These are phyloP conservation scores for Ogataea philodendri DNA, from an alignment of 805 yeast species.

Conservation along the genomic window DNA sequence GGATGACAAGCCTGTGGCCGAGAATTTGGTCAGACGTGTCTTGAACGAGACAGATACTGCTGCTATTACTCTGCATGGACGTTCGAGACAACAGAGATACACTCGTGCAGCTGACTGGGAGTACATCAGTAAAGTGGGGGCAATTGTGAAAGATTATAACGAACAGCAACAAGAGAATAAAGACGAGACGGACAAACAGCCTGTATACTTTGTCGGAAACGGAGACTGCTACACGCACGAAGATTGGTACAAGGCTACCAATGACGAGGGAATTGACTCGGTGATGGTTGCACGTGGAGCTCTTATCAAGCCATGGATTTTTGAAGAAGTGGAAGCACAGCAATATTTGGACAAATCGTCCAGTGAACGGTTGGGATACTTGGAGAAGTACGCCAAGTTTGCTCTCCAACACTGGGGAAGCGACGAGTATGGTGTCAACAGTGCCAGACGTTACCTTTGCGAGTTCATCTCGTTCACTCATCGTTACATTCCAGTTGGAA, in stretches of 20 bases:
- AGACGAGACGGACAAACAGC: constrained; percentile 52
- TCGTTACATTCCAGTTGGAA: constrained; percentile 91
- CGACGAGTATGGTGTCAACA: constrained; percentile 89
- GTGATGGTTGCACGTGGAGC: constrained; percentile 99
- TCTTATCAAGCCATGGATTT: constrained; percentile 96
- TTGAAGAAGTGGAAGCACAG: constrained; percentile 87
- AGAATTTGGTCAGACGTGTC: constrained; percentile 64
- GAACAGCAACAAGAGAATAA: constrained; percentile 58
- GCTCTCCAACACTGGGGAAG: constrained; percentile 98
- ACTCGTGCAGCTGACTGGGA: constrained; percentile 92
- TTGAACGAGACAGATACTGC: constrained; percentile 79
- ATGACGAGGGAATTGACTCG: constrained; percentile 73
- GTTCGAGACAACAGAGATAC: constrained; percentile 95
- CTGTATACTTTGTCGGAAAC: constrained; percentile 86
- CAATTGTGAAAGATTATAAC: constrained; percentile 58
- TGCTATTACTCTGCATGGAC: constrained; percentile 91
- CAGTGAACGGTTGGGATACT: constrained; percentile 79
- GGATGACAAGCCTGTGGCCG: constrained; percentile 88
- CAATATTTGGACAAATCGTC: constrained; percentile 90
- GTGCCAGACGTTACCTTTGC: constrained; percentile 86
- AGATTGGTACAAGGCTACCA: constrained; percentile 79
- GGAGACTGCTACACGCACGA: constrained; percentile 88
- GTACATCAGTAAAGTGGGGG: constrained; percentile 74
- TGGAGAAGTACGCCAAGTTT: constrained; percentile 65
- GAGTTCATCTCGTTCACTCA: constrained; percentile 94